Percentiles rank a stretch among this genome's conserved stretches.
These are phyloP conservation scores for Dendrobium chrysotoxum DNA, from an alignment of 106 monocot genomes.

Conservation along the genomic window DNA sequence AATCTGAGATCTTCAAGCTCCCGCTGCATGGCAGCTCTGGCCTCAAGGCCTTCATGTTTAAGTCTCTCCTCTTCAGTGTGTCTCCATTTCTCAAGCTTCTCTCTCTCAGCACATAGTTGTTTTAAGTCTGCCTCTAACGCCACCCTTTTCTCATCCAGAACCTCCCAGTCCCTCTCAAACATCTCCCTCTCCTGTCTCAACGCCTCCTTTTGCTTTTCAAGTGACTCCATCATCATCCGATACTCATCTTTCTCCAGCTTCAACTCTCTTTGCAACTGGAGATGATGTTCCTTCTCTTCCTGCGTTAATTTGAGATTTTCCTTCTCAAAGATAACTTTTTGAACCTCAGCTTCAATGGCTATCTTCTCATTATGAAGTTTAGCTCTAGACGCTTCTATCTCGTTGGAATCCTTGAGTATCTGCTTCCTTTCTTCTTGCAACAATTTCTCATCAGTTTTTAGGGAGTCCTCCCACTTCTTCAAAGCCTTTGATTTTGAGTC, in stretches of 20 bases:
- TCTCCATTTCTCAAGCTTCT: conserved; percentile 63
- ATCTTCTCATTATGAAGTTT: conserved; percentile 48
- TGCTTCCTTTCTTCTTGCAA: conserved; percentile 41
- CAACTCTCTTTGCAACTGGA: conserved; percentile 41
- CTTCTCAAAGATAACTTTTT: conserved; percentile 31
- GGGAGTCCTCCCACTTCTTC: conserved; percentile 59
- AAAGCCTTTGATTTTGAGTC: conserved; percentile 62
- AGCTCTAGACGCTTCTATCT: conserved; percentile 21
- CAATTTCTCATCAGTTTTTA: conserved; percentile 48
- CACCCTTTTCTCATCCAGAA: conserved; percentile 68
- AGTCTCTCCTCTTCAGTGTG: conserved; percentile 52
- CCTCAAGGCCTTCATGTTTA: conserved; percentile 32
- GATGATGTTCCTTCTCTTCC: conserved; percentile 60
- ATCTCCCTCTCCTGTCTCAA: conserved; percentile 63
- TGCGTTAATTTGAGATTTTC: conserved; percentile 62
- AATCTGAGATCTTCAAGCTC: conserved; percentile 60
- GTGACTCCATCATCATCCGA: conserved; percentile 43
- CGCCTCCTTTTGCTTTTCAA: conserved; percentile 53
- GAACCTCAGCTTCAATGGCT: conserved; percentile 45
- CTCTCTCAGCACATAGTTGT: conserved; percentile 43
- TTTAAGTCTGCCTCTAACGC: conserved; percentile 38
- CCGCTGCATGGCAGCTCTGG: conserved; percentile 28
- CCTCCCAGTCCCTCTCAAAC: conserved; percentile 96
- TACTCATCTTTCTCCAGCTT: conserved; percentile 80
- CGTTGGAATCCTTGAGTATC: conserved; percentile 34